These are phyloP conservation scores for Carex littledalei DNA, from an alignment of 176 grass and related monocot genomes.

Conservation along the genomic window DNA sequence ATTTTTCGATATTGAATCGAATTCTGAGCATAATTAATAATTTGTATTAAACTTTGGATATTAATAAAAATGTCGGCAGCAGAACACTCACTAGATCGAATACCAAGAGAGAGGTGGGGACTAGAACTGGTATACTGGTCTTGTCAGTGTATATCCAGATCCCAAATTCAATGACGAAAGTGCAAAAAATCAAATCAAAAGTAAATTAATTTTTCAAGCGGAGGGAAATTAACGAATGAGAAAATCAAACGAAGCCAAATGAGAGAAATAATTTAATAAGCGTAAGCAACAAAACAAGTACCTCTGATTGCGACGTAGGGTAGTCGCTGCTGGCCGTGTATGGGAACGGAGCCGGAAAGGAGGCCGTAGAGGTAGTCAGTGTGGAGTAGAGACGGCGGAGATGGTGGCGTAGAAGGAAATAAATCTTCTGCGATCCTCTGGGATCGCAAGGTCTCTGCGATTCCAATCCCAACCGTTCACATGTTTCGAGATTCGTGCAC, in stretches of 20 bases:
- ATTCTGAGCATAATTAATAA: too few species aligned
- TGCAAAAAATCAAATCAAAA: neutral
- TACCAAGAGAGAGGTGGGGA: neutral
- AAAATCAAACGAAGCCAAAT: neutral
- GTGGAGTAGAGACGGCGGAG: too few species aligned
- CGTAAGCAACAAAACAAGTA: constrained; percentile 1
- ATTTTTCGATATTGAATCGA: too few species aligned
- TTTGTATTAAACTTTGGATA: too few species aligned
- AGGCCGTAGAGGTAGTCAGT: constrained; percentile 40
- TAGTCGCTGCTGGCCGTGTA: constrained; percentile 60
- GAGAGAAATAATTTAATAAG: neutral
- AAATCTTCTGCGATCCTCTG: too few species aligned
- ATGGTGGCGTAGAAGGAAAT: too few species aligned
- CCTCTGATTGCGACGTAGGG: constrained; percentile 90
- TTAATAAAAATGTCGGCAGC: too few species aligned
- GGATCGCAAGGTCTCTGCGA: too few species aligned
- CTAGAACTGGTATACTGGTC: neutral
- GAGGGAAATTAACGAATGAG: neutral
- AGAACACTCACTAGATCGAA: too few species aligned
- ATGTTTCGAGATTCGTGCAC: too few species aligned
- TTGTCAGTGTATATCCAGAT: neutral
- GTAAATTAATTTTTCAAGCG: neutral
- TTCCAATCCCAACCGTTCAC: too few species aligned
- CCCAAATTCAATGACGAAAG: neutral
- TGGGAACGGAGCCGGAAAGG: constrained; percentile 73